These are phyloP conservation scores for Pseudocercospora musae DNA, from an alignment of 2,329 filamentous ascomycete genomes.

Conservation along the genomic window DNA sequence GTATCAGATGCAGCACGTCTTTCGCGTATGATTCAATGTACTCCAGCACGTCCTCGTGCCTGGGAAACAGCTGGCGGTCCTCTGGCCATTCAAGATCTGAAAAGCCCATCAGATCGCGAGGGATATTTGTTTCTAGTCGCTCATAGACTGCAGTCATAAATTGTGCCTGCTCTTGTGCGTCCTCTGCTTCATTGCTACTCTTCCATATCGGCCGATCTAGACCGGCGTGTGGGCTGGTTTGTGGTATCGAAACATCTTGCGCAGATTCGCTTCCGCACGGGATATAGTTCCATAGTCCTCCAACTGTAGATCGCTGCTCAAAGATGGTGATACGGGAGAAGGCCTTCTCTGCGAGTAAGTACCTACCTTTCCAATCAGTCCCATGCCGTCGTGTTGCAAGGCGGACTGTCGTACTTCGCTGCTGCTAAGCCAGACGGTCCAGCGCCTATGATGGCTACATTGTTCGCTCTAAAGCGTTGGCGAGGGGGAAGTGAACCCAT, in stretches of 20 bases:
- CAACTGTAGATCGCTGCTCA: conserved; percentile 73
- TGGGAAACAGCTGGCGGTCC: conserved; percentile 69
- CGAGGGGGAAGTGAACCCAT: conserved; percentile 20
- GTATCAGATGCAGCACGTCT: conserved; percentile 64
- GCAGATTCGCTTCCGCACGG: conserved; percentile 45
- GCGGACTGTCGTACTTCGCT: conserved; percentile 56
- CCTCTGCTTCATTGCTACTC: conserved; percentile 12
- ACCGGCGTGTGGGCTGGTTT: conserved; percentile 60
- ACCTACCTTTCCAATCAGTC: conserved; percentile 43
- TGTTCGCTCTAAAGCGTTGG: conserved; percentile 47
- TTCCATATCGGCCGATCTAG: conserved; percentile 61
- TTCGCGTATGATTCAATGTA: conserved; percentile 72
- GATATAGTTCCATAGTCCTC: conserved; percentile 84
- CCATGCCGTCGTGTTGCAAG: neutral
- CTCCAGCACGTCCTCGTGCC: conserved; percentile 64
- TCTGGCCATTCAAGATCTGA: conserved; percentile 57
- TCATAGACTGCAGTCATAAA: conserved; percentile 87
- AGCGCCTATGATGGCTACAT: conserved; percentile 75
- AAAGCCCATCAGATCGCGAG: conserved; percentile 72
- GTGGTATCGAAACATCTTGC: conserved; percentile 55
- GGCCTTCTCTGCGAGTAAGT: conserved; percentile 66
- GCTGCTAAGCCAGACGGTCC: conserved; percentile 75
- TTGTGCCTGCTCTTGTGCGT: conserved; percentile 45
- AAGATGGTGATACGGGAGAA: conserved; percentile 73
- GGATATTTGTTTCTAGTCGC: conserved; percentile 77